Base-by-base conservation (phyloP, 495 filamentous ascomycete genomes). In the Penicillium paradoxum region DNA sequence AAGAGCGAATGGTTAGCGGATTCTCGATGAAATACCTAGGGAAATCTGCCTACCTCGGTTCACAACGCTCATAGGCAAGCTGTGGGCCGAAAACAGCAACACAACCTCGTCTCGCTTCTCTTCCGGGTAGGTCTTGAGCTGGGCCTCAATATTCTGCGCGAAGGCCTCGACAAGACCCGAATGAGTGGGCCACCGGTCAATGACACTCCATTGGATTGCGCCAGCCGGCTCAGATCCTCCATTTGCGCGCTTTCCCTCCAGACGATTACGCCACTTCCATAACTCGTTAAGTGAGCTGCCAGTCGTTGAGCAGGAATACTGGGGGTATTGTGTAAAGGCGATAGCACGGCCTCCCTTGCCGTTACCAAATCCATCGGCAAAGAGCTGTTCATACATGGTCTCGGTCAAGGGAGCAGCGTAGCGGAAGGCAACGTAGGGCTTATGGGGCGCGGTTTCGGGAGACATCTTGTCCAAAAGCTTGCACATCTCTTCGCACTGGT, bases 301-400 rank as follows among this genome's bases (percentile, higher is more conserved):
- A 1, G 95, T 99, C 6, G 95, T 99, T 21, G 90, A 95, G 71
- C 95, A 99, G n/a, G 88, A 93, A 67, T 99, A 99, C 66, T 99
- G 95, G 18, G 95, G 95, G 60, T 99, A 99, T 67, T 99, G 95
- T 4, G 93, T 96, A 68, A 97, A 99, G 2, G 95, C 95, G 6
- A 99, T 89, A 4, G 95, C 95, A 45, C 95, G 83, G 1, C 91
- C 91, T 11, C 90, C 90, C 53, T 83, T 88, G 2, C 90, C 91
- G 22, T 81, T 80, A 32, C 89, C 89, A 60, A 99, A 91, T 0
- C 95, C 95, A 71, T 99, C 95, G 21, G 79, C 83, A 38, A 97
- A 69, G 52, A 99, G 67, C 54, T 81, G 76, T 22, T 78, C 75
- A 64, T 97, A 97, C 81, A 88, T 95, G 44, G 92, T 84, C 70